phyloP scores from a whole-genome alignment of 2,329 filamentous ascomycete genomes.

The Cadophora malorum region DNA sequence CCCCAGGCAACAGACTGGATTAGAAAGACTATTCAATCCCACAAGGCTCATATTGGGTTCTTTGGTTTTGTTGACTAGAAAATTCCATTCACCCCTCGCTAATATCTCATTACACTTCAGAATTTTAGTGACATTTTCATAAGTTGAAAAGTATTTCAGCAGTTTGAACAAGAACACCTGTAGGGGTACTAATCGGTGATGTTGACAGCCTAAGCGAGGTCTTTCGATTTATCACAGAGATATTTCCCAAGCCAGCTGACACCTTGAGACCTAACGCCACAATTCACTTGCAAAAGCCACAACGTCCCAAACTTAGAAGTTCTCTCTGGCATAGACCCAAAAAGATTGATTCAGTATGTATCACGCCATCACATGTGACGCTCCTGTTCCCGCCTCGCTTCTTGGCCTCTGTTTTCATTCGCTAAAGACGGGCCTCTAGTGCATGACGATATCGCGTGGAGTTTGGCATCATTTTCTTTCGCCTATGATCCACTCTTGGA shows the following conservation, averaged over 20 bases:
- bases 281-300: neutral
- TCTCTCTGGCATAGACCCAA: neutral
- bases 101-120: too few species aligned
- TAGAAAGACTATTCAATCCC: too few species aligned
- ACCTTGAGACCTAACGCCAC: neutral
- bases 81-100: too few species aligned
- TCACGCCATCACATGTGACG: slow-evolving; percentile 16
- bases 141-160: neutral
- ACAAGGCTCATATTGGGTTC: too few species aligned
- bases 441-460: slow-evolving; percentile 6
- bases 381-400: slow-evolving; percentile 8
- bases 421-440: neutral
- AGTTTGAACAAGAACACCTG: neutral
- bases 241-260: neutral
- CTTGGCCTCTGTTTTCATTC: slow-evolving; percentile 21
- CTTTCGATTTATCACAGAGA: too few species aligned
- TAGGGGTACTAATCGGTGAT: neutral
- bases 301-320: neutral
- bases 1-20: too few species aligned
- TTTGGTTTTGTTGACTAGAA: too few species aligned
- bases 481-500: neutral
- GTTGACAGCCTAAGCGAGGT: neutral
- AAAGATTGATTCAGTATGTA: neutral
- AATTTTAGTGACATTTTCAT: neutral
- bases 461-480: slow-evolving; percentile 18